Evolutionary conservation across 306 rosid species (phyloP).

Genomic region (Prunus salicina): DNA sequence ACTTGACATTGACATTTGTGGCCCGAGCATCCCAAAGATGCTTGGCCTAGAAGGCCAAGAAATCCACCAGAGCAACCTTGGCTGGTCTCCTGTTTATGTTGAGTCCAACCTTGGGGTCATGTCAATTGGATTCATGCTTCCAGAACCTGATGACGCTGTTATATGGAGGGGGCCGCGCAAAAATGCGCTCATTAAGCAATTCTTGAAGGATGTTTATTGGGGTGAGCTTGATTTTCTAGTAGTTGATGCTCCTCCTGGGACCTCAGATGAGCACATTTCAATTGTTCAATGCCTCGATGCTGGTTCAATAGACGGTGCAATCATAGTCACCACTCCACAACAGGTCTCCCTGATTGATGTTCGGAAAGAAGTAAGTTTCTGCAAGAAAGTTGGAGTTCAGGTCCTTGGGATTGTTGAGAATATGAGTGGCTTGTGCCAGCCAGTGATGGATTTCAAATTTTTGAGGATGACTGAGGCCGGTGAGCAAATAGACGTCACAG

Average conservation of each 20-base stretch:
- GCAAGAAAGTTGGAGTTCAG: conserved; percentile 76
- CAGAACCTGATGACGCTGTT: conserved; percentile 76
- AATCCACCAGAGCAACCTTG: conserved; percentile 94
- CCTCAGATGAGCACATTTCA: conserved; percentile 90
- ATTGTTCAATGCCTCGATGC: conserved; percentile 75
- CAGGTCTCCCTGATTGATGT: conserved; percentile 87
- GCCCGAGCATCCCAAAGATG: conserved; percentile 98
- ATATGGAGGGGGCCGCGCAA: conserved; percentile 95
- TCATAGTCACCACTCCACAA: conserved; percentile 93
- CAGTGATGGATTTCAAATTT: conserved; percentile 60
- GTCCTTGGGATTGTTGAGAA: conserved; percentile 91
- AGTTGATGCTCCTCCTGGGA: conserved; percentile 97
- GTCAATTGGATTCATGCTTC: conserved; percentile 92
- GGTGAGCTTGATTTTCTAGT: conserved; percentile 87
- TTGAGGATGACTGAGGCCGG: conserved; percentile 50
- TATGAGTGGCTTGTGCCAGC: conserved; percentile 83
- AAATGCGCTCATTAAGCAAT: conserved; percentile 82
- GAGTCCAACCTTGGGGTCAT: conserved; percentile 92
- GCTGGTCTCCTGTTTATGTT: conserved; percentile 94
- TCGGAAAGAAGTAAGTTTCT: conserved; percentile 81
- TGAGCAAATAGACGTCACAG: conserved; percentile 68
- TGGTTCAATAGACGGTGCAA: conserved; percentile 80
- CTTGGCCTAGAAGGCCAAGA: conserved; percentile 90
- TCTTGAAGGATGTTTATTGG: conserved; percentile 87
- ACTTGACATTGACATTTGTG: conserved; percentile 93